A percentile compares a stretch with the other conserved stretches of the same genome.
phyloP scores from a whole-genome alignment of 768 basidiomycete genomes.

The Ramaria rubella region DNA sequence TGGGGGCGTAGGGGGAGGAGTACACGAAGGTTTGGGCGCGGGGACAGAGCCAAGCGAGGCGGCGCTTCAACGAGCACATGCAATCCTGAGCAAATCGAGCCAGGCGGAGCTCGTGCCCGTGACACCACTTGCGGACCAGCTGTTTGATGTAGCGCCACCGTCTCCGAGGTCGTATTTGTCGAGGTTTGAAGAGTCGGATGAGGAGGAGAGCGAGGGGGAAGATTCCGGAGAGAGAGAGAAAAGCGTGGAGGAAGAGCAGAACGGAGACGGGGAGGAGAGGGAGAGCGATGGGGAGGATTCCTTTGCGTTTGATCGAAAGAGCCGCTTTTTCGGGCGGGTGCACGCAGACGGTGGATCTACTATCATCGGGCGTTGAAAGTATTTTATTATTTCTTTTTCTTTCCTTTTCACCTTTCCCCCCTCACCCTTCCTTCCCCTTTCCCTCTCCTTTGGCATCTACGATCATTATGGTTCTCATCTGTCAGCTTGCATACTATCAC shows the following conservation, averaged over 20 bases:
- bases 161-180: background rate
- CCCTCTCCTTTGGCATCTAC: no score
- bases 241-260: no score
- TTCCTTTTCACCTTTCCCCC: background rate
- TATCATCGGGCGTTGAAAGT: background rate
- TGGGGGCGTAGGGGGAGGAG: no score
- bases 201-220: background rate
- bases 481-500: background rate
- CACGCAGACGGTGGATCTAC: background rate
- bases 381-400: background rate
- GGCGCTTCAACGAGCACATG: slow-evolving; percentile 9
- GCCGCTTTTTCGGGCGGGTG: background rate
- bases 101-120: slow-evolving; percentile 8
- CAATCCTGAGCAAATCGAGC: slow-evolving; percentile 8
- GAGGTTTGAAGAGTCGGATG: background rate
- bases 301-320: slow-evolving; percentile 10
- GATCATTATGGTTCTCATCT: no score
- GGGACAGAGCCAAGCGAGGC: slow-evolving; percentile 5
- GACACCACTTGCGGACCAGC: slow-evolving; percentile 8
- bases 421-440: no score
- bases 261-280: slow-evolving; percentile 1
- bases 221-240: background rate
- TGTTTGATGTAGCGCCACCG: slow-evolving; percentile 11
- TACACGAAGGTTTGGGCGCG: slow-evolving; percentile 10
- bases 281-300: slow-evolving; percentile 1